phyloP scores from a whole-genome alignment of 306 rosid genomes.

The Cicer bijugum region DNA sequence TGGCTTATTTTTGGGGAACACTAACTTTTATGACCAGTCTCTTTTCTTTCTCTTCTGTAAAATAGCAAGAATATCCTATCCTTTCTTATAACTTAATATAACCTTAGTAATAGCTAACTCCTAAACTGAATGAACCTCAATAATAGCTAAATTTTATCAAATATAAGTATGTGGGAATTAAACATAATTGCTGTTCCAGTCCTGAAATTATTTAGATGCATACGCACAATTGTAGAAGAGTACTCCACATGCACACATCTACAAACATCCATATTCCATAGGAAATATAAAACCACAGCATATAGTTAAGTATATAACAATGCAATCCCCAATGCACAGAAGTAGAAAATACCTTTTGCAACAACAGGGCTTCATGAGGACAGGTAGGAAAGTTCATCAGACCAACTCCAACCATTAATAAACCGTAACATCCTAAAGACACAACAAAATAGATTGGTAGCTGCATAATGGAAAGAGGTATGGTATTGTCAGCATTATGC shows the following conservation, averaged over 20 bases:
- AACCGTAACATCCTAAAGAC: conserved; percentile 90
- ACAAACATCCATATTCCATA: conserved; percentile 8
- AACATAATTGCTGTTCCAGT: conserved; percentile 3
- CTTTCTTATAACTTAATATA: neutral
- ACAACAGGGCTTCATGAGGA: conserved; percentile 73
- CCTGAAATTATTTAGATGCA: conserved; percentile 10
- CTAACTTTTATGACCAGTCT: neutral
- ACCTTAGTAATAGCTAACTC: neutral
- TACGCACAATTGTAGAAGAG: conserved; percentile 3
- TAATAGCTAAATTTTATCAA: neutral
- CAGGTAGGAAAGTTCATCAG: conserved; percentile 84
- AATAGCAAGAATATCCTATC: neutral
- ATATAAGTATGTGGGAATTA: conserved; percentile 15
- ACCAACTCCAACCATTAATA: conserved; percentile 93
- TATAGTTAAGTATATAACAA: conserved; percentile 8
- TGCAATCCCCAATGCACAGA: conserved; percentile 14
- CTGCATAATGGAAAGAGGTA: conserved; percentile 52
- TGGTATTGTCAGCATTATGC: conserved; percentile 34
- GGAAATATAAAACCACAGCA: conserved; percentile 9
- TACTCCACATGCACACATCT: conserved; percentile 2
- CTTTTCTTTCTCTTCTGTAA: neutral
- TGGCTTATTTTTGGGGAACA: neutral
- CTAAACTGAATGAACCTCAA: conserved; percentile 19
- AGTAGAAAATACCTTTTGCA: conserved; percentile 64
- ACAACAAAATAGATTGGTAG: conserved; percentile 80